Evolutionary conservation across 31 red algal species (phyloP).

Genomic region (Porphyra umbilicalis): DNA sequence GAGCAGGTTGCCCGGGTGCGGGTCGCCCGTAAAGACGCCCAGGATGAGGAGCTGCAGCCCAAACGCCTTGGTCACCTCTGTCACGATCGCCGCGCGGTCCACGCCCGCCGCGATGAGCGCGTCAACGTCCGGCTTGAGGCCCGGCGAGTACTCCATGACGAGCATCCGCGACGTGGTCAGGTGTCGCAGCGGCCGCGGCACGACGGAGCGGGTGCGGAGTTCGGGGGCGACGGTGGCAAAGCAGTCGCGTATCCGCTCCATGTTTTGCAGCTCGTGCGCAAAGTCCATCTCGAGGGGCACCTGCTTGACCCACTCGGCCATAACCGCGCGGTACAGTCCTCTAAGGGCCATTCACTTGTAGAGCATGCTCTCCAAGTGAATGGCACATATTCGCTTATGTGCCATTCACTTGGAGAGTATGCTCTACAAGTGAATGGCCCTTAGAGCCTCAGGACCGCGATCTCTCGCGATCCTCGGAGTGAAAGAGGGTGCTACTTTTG

Average conservation of each 20-base stretch:
- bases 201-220: constrained; percentile 7
- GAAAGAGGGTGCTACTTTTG: too few species aligned
- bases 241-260: constrained; percentile 26
- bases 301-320: constrained; percentile 58
- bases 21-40: constrained; percentile 72
- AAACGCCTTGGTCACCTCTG: constrained; percentile 57
- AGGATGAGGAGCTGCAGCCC: constrained; percentile 61
- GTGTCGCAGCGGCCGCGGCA: background rate
- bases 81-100: constrained; percentile 29
- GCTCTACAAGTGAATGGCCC: too few species aligned
- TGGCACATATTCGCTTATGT: too few species aligned
- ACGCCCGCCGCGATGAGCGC: constrained; percentile 8
- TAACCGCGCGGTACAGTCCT: constrained; percentile 45
- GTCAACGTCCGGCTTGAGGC: background rate
- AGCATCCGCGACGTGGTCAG: constrained; percentile 1
- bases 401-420: too few species aligned
- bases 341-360: too few species aligned
- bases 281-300: constrained; percentile 75
- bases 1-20: constrained; percentile 84
- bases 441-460: too few species aligned
- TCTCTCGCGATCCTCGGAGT: too few species aligned
- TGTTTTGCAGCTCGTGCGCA: constrained; percentile 45
- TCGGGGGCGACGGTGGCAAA: constrained; percentile 3
- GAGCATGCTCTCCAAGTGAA: too few species aligned
- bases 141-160: background rate